phyloP scores from a whole-genome alignment of 306 rosid genomes.

The Cucumis sativus region Cucumber_9930_V3 NC_026659.2:21159001-21159500 shows the following conservation, averaged over 20 bases:
- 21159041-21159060: conserved; percentile 95
- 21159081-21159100: conserved; percentile 85
- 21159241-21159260: conserved; percentile 98
- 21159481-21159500: conserved; percentile 40
- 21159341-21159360: conserved; percentile 58
- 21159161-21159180: not conserved
- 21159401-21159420: conserved; percentile 59
- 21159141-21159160: not conserved
- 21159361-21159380: conserved; percentile 63
- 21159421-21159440: conserved; percentile 46
- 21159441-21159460: conserved; percentile 46
- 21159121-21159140: conserved; percentile 12
- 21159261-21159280: conserved; percentile 97
- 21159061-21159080: conserved; percentile 90
- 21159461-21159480: conserved; percentile 45
- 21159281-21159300: conserved; percentile 78
- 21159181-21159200: not conserved
- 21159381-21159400: conserved; percentile 76
- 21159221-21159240: conserved; percentile 93
- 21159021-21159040: conserved; percentile 82
- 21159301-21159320: conserved; percentile 90
- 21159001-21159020: conserved; percentile 93
- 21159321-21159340: conserved; percentile 59
- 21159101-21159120: conserved; percentile 98
- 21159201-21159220: conserved; percentile 32